Conservation (phyloP, 192 early-diverging fungal genomes). For the Cladochytrium replicatum region DNA sequence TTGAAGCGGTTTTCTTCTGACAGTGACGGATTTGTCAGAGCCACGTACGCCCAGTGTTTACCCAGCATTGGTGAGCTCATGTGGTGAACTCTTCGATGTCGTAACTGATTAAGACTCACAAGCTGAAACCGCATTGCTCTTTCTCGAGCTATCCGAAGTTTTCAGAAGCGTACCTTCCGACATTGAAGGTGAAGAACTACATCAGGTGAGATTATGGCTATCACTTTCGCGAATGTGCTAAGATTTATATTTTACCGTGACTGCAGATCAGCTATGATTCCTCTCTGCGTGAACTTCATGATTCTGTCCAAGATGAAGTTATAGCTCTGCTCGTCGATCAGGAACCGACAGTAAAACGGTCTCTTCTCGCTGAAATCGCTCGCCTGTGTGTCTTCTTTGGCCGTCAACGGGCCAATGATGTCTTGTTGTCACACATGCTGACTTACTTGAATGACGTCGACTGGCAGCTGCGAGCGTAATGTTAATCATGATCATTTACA, state of each 20-base stretch:
- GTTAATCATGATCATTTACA: too few species aligned
- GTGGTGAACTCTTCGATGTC: too few species aligned
- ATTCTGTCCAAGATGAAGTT: slow-evolving; percentile 72
- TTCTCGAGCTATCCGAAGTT: slow-evolving; percentile 66
- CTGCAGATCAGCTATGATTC: slow-evolving; percentile 69
- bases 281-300: slow-evolving; percentile 62
- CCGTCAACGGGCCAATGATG: slow-evolving; percentile 67
- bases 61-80: slow-evolving; percentile 44
- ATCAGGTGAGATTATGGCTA: slow-evolving; percentile 7
- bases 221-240: slow-evolving; percentile 1
- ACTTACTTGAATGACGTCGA: slow-evolving; percentile 94
- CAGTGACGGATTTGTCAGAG: slow-evolving; percentile 63
- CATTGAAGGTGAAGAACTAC: slow-evolving; percentile 31
- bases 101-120: too few species aligned
- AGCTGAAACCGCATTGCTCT: slow-evolving; percentile 66
- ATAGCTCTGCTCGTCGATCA: slow-evolving; percentile 70
- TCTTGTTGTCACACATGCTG: slow-evolving; percentile 84
- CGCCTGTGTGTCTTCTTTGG: slow-evolving; percentile 78
- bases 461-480: slow-evolving; percentile 82
- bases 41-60: slow-evolving; percentile 74
- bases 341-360: slow-evolving; percentile 74
- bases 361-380: slow-evolving; percentile 71
- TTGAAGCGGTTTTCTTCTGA: slow-evolving; percentile 62
- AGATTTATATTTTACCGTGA: too few species aligned
- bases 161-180: slow-evolving; percentile 31